Evolutionary conservation across 306 rosid genomes (phyloP).

Genomic region (Sicyos baderoa): DNA sequence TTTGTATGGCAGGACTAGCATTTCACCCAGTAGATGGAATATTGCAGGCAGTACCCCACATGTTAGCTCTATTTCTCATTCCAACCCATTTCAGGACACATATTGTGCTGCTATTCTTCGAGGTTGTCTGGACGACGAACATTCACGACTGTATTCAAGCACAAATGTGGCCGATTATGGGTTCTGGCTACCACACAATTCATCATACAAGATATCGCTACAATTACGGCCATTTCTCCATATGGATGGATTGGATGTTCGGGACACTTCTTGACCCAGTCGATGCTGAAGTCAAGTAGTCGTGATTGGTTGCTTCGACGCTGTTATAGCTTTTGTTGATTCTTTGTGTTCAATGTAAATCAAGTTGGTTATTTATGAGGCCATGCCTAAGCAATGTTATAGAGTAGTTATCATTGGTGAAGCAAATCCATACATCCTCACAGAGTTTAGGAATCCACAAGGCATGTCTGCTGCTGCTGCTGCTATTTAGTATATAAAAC

Average conservation of each 20-base stretch:
- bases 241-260: slow-evolving; percentile 97
- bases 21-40: slow-evolving; percentile 93
- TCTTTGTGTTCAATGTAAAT: slow-evolving; percentile 21
- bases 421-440: background rate
- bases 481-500: background rate
- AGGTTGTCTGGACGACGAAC: slow-evolving; percentile 80
- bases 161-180: slow-evolving; percentile 85
- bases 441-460: slow-evolving; percentile 12
- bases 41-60: slow-evolving; percentile 78
- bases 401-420: background rate
- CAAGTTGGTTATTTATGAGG: background rate
- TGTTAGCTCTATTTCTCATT: slow-evolving; percentile 46
- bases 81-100: slow-evolving; percentile 76
- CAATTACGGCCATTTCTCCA: slow-evolving; percentile 81
- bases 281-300: slow-evolving; percentile 41
- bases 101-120: slow-evolving; percentile 48
- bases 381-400: too few relatives aligned
- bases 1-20: slow-evolving; percentile 68
- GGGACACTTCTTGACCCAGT: slow-evolving; percentile 76
- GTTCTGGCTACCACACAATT: slow-evolving; percentile 94
- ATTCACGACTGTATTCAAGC: slow-evolving; percentile 85
- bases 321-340: background rate
- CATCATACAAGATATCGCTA: slow-evolving; percentile 91
- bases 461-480: slow-evolving; percentile 5
- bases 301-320: slow-evolving; percentile 22